These are phyloP conservation scores for Plasmodium gonderi DNA, from an alignment of 169 alveolate species.

Conservation along the genomic window DNA sequence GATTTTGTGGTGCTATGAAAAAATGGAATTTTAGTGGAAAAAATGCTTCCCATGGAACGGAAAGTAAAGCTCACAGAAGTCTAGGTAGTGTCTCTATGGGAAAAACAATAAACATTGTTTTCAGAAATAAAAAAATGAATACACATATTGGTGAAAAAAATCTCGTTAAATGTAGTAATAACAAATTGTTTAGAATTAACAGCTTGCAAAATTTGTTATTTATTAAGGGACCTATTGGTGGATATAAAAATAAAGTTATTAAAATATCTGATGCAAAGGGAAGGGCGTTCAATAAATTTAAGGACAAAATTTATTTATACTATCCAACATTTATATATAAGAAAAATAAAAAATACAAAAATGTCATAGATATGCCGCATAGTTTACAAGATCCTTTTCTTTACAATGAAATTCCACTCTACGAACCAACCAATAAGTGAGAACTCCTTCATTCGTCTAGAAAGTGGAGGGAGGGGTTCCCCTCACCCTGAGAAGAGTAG, in stretches of 20 bases:
- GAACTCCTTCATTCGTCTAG: too few relatives aligned
- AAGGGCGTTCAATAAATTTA: conserved; percentile 82
- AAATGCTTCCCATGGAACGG: conserved; percentile 88
- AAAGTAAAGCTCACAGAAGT: conserved; percentile 88
- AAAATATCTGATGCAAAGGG: conserved; percentile 91
- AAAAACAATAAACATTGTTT: conserved; percentile 86
- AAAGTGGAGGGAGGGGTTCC: too few relatives aligned
- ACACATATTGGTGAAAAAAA: conserved; percentile 91
- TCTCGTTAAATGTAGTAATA: conserved; percentile 83
- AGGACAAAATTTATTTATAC: conserved; percentile 79
- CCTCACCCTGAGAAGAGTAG: too few relatives aligned
- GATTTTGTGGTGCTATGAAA: conserved; percentile 90
- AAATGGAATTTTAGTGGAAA: conserved; percentile 90
- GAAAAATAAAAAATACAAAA: conserved; percentile 72
- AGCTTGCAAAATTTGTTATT: conserved; percentile 85
- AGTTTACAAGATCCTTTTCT: conserved; percentile 80
- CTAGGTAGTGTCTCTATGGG: conserved; percentile 91
- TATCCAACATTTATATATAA: conserved; percentile 89
- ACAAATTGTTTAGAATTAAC: conserved; percentile 88
- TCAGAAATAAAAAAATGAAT: conserved; percentile 89
- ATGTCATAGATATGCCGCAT: conserved; percentile 77
- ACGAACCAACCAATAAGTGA: conserved; percentile 75
- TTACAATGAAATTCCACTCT: conserved; percentile 80
- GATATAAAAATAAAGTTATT: conserved; percentile 84
- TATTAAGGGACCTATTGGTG: conserved; percentile 87